Evolutionary conservation across 768 basidiomycete genomes (phyloP).

Genomic region (Amanita jacksonii): DNA sequence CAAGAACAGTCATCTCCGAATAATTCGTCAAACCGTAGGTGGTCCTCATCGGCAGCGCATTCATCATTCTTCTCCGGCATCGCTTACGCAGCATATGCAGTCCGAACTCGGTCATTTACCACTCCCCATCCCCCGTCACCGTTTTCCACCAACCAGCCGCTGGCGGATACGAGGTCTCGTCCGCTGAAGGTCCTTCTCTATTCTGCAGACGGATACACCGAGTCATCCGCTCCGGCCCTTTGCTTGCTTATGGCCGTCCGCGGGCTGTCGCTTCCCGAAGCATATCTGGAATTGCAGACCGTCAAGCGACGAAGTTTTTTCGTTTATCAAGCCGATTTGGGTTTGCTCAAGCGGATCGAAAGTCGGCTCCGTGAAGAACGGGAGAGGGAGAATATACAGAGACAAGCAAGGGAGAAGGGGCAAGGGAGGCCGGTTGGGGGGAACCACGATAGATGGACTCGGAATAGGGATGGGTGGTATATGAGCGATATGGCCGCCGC

Average conservation of each 20-base stretch:
- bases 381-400: conserved; percentile 26
- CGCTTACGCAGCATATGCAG: conserved; percentile 16
- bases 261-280: conserved; percentile 67
- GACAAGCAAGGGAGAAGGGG: conserved; percentile 25
- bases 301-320: conserved; percentile 79
- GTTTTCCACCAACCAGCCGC: conserved; percentile 16
- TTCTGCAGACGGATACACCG: conserved; percentile 87
- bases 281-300: conserved; percentile 87
- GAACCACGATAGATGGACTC: conserved; percentile 13
- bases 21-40: conserved; percentile 21
- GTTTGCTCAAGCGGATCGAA: conserved; percentile 65
- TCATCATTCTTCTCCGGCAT: conserved; percentile 13
- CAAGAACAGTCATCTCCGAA: conserved; percentile 10
- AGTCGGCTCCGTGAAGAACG: conserved; percentile 31
- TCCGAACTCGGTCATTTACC: conserved; percentile 25
- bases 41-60: conserved; percentile 30
- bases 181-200: conserved; percentile 74
- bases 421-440: conserved; percentile 15
- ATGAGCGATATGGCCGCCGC: conserved; percentile 5
- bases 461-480: conserved; percentile 6
- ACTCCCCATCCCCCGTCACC: conserved; percentile 18
- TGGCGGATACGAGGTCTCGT: conserved; percentile 31
- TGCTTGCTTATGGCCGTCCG: conserved; percentile 77
- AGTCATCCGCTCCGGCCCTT: conserved; percentile 82
- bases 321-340: conserved; percentile 78